Conservation (phyloP, 257 asterid species). For the Asclepias syriaca region DNA sequence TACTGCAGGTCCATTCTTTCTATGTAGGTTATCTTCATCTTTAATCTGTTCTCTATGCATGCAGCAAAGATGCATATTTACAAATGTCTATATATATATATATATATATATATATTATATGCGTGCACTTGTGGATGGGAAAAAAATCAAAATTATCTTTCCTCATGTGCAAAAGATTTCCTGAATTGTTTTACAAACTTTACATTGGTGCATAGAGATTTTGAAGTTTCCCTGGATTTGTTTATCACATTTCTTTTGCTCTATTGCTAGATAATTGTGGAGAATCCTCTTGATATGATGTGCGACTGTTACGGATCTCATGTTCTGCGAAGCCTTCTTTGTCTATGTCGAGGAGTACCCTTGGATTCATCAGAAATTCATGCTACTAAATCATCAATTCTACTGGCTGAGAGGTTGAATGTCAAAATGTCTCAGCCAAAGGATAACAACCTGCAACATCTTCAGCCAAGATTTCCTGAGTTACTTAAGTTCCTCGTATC, state of each 20-base stretch:
- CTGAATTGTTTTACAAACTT: too few species aligned
- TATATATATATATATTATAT: neutral
- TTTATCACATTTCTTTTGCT: neutral
- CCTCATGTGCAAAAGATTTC: neutral
- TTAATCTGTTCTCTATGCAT: neutral
- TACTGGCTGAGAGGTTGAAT: constrained; percentile 77
- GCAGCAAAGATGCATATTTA: neutral
- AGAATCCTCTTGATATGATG: constrained; percentile 66
- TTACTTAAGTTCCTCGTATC: constrained; percentile 55
- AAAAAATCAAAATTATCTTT: neutral
- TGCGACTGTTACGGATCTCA: constrained; percentile 95
- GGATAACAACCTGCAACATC: constrained; percentile 26
- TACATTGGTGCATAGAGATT: neutral
- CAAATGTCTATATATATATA: too few species aligned
- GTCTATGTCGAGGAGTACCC: constrained; percentile 82
- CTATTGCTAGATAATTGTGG: constrained; percentile 51
- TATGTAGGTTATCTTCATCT: too few species aligned
- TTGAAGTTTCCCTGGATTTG: neutral
- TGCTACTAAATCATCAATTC: constrained; percentile 53
- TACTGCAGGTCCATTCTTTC: neutral
- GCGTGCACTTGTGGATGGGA: neutral
- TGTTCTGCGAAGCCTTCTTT: constrained; percentile 82
- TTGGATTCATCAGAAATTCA: constrained; percentile 68
- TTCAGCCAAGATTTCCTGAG: constrained; percentile 53
- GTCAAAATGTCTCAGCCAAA: constrained; percentile 38